These are phyloP conservation scores for Diplosphaera chodatii DNA, from an alignment of 139 green algal genomes.

Conservation along the genomic window DNA sequence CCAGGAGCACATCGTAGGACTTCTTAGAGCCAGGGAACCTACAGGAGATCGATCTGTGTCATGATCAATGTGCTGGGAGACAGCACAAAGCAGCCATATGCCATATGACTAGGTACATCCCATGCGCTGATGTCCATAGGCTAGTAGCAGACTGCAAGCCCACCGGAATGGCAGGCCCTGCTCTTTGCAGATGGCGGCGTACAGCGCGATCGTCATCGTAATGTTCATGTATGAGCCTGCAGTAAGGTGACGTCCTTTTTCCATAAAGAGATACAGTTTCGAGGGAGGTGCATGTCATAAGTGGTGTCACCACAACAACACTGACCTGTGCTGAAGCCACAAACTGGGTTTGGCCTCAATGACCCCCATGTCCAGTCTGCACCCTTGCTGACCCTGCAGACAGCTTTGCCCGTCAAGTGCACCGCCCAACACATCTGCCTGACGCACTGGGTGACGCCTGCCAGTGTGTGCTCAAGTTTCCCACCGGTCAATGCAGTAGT, in stretches of 20 bases:
- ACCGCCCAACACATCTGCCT: no score
- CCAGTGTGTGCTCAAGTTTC: no score
- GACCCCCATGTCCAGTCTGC: constrained; percentile 11
- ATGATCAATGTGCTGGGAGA: no score
- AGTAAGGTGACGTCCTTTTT: no score
- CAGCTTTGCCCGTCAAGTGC: no score
- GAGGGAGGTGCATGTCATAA: no score
- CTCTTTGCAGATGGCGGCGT: constrained; percentile 20
- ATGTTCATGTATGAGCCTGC: constrained; percentile 18
- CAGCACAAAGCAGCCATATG: no score
- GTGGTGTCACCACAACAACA: no score
- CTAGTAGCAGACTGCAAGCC: no score
- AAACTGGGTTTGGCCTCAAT: constrained; percentile 23
- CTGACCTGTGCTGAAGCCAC: constrained; percentile 9
- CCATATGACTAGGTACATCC: no score
- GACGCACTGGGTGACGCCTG: no score
- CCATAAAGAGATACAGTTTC: neutral
- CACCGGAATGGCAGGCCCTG: constrained; percentile 2
- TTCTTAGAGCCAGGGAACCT: constrained; percentile 10
- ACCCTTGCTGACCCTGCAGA: neutral
- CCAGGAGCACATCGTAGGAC: constrained; percentile 10
- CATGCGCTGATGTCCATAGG: neutral
- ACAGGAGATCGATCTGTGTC: no score
- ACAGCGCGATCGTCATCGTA: constrained; percentile 10
- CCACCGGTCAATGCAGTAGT: constrained; percentile 10